These are phyloP conservation scores for Talinum fruticosum DNA, from an alignment of 148 eudicot genomes.

Conservation along the genomic window DNA sequence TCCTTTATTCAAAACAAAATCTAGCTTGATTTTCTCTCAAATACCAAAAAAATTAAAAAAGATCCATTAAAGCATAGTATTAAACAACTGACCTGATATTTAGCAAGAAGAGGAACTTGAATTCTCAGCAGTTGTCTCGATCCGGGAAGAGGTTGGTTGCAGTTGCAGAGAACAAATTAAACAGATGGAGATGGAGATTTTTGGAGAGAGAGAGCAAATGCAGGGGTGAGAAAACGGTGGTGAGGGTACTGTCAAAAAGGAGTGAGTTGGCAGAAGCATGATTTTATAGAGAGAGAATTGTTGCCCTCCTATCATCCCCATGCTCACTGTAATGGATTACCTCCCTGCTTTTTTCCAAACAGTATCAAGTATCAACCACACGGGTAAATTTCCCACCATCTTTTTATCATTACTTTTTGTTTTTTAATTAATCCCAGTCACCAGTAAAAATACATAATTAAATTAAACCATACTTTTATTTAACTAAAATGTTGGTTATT, in stretches of 20 bases:
- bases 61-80: not conserved
- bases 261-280: constrained; percentile 17
- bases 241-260: constrained; percentile 22
- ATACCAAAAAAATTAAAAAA: not conserved
- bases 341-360: not conserved
- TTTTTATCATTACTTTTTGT: not conserved
- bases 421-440: not conserved
- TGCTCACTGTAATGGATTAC: not conserved
- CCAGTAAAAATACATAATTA: no score
- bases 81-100: constrained; percentile 20
- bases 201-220: not conserved
- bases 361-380: constrained; percentile 21
- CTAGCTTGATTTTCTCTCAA: not conserved
- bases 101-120: not conserved
- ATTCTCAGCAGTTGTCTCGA: not conserved
- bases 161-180: not conserved
- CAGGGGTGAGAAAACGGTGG: not conserved
- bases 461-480: no score
- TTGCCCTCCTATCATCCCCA: not conserved
- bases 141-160: not conserved
- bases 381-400: constrained; percentile 21
- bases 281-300: constrained; percentile 21
- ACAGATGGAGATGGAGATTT: not conserved
- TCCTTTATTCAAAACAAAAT: not conserved
- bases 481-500: no score